Evolutionary conservation across 768 basidiomycete species (phyloP).

Genomic region (Paxillus rubicundulus): DNA sequence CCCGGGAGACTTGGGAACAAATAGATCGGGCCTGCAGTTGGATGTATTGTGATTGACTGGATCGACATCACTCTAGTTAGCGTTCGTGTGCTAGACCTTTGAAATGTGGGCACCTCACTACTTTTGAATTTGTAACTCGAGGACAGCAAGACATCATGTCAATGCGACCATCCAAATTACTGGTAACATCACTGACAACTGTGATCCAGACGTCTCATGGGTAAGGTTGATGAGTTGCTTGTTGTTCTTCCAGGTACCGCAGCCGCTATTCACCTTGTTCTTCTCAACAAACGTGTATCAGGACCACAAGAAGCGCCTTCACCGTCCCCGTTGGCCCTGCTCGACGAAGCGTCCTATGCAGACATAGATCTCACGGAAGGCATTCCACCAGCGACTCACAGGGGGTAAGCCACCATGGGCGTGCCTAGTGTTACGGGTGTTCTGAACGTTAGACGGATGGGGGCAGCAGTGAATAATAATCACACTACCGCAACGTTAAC

Average conservation of each 20-base stretch:
- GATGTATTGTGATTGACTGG: constrained; percentile 76
- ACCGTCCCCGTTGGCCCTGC: neutral
- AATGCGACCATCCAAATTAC: no score
- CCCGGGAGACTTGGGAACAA: neutral
- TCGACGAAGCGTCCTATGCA: neutral
- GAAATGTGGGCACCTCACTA: no score
- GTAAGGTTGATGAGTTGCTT: neutral
- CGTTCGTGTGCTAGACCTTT: constrained; percentile 43
- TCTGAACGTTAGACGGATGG: no score
- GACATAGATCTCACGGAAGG: neutral
- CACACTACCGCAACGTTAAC: no score
- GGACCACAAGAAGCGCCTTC: neutral
- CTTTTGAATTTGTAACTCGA: no score
- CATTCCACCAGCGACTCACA: neutral
- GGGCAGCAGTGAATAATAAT: no score
- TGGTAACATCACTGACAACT: no score
- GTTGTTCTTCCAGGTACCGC: neutral
- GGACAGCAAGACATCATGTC: no score
- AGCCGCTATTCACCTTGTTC: neutral
- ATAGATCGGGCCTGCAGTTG: constrained; percentile 67
- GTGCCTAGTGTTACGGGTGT: no score
- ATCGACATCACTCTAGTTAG: constrained; percentile 84
- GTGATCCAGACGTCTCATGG: no score
- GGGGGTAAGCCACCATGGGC: neutral
- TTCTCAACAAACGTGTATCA: neutral